Base-by-base conservation (phyloP, 2,329 filamentous ascomycete genomes). In the Pestalotiopsis sp. region DNA sequence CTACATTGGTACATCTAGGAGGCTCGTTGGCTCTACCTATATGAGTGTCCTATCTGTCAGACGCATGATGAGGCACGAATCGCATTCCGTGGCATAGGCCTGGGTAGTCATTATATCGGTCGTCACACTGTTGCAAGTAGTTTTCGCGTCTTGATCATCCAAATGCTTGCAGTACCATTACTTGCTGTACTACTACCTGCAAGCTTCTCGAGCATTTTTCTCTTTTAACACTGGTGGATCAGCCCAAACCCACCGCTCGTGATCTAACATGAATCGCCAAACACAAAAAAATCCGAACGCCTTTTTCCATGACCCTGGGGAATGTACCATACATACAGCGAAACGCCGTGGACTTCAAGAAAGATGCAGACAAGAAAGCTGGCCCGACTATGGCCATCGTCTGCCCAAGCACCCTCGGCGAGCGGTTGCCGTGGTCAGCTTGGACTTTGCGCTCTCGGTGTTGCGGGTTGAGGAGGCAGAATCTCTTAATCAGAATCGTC, bases 401-500 rank as follows among this genome's bases (percentile, higher is more conserved):
- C 17, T 52, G 13, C 45, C 45, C 27, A 31, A 52, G 20, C 25
- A 13, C 17, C 49, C 56, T 41, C 23, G 14, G 23, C 60, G 20
- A 63, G 38, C 11, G 27, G 27, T 31, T 31, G 27, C 27, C 27
- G 27, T 31, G 27, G 27, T n/a, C 17, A 52, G 9, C 45, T 52
- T 52, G 45, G 27, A 31, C 7, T 31, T 31, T 52, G n/a, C 9
- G 45, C 20, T 52, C n/a, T 20, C 20, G 9, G 45, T 52, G 45
- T n/a, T n/a, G 45, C 17, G 20, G 12, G 57, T 14, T 31, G 57
- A 59, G 25, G 23, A 3, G 25, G 25, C 20, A 27, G 20, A 27
- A 27, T 59, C n/a, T 17, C 20, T 66, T 65, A 87, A 75, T 87
- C 85, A 69, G 85, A 84, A 71, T 86, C 85, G 72, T 82, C 82